Evolutionary conservation across 352 stramenopile species (phyloP).

Genomic region (Phytopythium chamaehyphon): DNA sequence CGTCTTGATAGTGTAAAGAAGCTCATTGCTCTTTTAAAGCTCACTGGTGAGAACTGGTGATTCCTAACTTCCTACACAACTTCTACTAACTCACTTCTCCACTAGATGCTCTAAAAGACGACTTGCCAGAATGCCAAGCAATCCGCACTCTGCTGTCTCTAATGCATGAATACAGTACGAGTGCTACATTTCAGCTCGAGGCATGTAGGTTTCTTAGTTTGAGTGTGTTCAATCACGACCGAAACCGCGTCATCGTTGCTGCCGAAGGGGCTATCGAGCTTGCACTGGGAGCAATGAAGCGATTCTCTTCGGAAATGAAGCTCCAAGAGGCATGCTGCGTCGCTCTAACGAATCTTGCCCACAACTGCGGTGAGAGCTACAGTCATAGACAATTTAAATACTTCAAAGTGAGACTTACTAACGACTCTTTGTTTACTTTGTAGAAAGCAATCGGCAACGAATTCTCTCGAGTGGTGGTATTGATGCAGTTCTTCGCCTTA

Average conservation of each 20-base stretch:
- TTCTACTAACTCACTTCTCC: not conserved
- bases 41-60: slow-evolving; percentile 19
- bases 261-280: slow-evolving; percentile 56
- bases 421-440: slow-evolving; percentile 1
- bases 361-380: slow-evolving; percentile 55
- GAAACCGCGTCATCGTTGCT: slow-evolving; percentile 72
- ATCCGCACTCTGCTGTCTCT: slow-evolving; percentile 54
- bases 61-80: too few relatives aligned
- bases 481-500: slow-evolving; percentile 76
- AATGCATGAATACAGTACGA: slow-evolving; percentile 53
- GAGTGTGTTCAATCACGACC: slow-evolving; percentile 64
- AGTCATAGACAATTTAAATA: too few relatives aligned
- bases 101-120: slow-evolving; percentile 62
- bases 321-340: slow-evolving; percentile 75
- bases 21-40: slow-evolving; percentile 43
- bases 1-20: slow-evolving; percentile 42
- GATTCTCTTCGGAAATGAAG: slow-evolving; percentile 42
- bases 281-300: slow-evolving; percentile 60
- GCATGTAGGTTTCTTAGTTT: slow-evolving; percentile 77
- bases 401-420: too few relatives aligned
- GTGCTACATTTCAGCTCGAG: slow-evolving; percentile 68
- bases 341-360: slow-evolving; percentile 83
- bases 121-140: slow-evolving; percentile 62
- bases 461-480: slow-evolving; percentile 68
- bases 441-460: slow-evolving; percentile 82